A percentile compares a stretch with the other conserved stretches of the same genome.
Evolutionary conservation across 257 asterid genomes (phyloP).

Genomic region (Nicotiana otophora): DNA sequence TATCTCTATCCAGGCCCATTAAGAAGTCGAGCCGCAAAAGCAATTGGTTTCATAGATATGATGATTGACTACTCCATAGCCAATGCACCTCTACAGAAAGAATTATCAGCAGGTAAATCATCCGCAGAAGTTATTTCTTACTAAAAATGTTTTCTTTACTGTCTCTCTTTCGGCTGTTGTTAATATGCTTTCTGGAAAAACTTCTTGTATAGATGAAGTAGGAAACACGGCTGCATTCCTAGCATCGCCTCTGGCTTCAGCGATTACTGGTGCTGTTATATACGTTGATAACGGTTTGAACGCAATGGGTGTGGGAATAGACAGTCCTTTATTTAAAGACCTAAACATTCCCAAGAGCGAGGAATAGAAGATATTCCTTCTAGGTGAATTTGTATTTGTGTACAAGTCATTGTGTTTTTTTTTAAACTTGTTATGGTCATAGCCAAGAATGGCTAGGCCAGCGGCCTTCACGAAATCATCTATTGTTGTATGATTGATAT

Average conservation of each 20-base stretch:
- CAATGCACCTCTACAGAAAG: slow-evolving; percentile 84
- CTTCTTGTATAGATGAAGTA: slow-evolving; percentile 61
- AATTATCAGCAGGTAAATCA: slow-evolving; percentile 61
- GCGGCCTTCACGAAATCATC: slow-evolving; percentile 7
- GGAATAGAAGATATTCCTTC: background rate
- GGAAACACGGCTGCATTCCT: slow-evolving; percentile 83
- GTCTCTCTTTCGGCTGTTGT: background rate
- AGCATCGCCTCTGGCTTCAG: slow-evolving; percentile 81
- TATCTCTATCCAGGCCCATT: slow-evolving; percentile 49
- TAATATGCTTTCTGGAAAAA: background rate
- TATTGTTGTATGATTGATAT: background rate
- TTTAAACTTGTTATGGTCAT: slow-evolving; percentile 20
- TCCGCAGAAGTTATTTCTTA: background rate
- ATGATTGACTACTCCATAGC: slow-evolving; percentile 80
- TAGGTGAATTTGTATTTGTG: slow-evolving; percentile 8
- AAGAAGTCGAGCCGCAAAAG: slow-evolving; percentile 90
- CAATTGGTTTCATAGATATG: slow-evolving; percentile 87
- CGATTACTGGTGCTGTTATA: slow-evolving; percentile 74
- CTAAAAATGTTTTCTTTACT: background rate
- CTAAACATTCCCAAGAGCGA: slow-evolving; percentile 56
- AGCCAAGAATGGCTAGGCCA: slow-evolving; percentile 19
- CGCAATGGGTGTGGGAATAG: slow-evolving; percentile 87
- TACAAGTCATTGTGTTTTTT: background rate
- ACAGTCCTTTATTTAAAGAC: slow-evolving; percentile 65
- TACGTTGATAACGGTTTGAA: slow-evolving; percentile 87